Evolutionary conservation across 495 filamentous ascomycete genomes (phyloP), one percentile per base, ranked within the genome.

Genomic region (Sphaerosporella brunnea): DNA sequence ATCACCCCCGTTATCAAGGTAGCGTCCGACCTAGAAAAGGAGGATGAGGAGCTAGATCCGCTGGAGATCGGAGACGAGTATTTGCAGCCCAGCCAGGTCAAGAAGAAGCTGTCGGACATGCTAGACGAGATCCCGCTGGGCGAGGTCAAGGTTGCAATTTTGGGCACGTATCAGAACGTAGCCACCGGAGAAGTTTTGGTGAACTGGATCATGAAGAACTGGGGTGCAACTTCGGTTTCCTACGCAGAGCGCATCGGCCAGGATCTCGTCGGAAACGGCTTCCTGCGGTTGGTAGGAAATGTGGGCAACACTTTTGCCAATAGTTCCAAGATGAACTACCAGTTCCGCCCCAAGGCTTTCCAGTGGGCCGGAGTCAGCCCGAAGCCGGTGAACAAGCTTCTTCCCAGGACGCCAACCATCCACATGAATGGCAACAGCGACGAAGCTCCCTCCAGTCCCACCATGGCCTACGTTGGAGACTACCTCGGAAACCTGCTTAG

Each of bases 291-390:
- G 54, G 74, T 99, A 51, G 90, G 90, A 40, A 92, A 82, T 60
- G 88, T 99, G 47, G 90, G 92, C 23, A 96, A 74, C 62, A 82
- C 79, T 7, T 99, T 99, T 58, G 85, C 87, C 50, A 99, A 99
- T 65, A 95, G 85, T 67, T 87, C 87, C 36, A 86, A 80, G 66
- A 79, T 96, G 77, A 81, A 81, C 60, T 99, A 96, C 62, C 90
- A 99, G 63, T 99, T 92, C 92, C 78, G 83, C 36, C 73, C 86
- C 2, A 93, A 82, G 64, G 82, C 80, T 0, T 96, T 94, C 64
- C 78, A 94, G 60, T 62, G 84, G 34, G 76, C 84, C 23, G 86
- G 86, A 2, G 70, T 95, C 37, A 92, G 83, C 68, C 93, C 87
- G 63, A 74, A 72, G 47, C 54, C 77, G 4, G 77, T 79, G 0